phyloP scores from a whole-genome alignment of 1,284 basidiomycete genomes.

The Sanghuangporus sanghuang region DNA sequence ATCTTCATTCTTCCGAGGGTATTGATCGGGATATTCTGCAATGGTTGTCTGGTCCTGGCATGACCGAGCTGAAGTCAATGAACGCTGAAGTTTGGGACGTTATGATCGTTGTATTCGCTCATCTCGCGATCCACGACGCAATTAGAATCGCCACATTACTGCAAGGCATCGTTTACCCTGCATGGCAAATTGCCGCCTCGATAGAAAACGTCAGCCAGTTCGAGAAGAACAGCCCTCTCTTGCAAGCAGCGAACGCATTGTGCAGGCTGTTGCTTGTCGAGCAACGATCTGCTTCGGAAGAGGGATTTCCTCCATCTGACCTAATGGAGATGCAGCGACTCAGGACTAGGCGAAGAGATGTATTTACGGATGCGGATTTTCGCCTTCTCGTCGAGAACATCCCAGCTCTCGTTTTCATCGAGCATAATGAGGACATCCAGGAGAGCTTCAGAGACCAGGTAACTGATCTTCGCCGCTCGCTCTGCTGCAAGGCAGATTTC shows the following conservation, averaged over 20 bases:
- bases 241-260: constrained; percentile 57
- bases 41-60: constrained; percentile 66
- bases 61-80: constrained; percentile 52
- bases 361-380: constrained; percentile 63
- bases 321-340: constrained; percentile 63
- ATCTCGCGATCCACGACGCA: constrained; percentile 62
- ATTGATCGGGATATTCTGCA: constrained; percentile 60
- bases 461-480: constrained; percentile 44
- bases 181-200: constrained; percentile 54
- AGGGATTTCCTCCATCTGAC: constrained; percentile 41
- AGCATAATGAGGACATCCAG: constrained; percentile 51
- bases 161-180: constrained; percentile 66
- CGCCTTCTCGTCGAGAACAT: constrained; percentile 53
- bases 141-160: constrained; percentile 67
- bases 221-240: constrained; percentile 40
- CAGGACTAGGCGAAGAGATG: constrained; percentile 57
- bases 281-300: constrained; percentile 21
- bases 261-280: constrained; percentile 55
- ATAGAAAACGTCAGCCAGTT: constrained; percentile 33
- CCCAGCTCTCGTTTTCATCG: constrained; percentile 62
- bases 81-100: constrained; percentile 61
- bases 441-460: constrained; percentile 43
- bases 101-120: constrained; percentile 53
- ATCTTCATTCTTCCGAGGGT: constrained; percentile 66
- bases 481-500: constrained; percentile 60